Base-by-base conservation (phyloP, 306 rosid species). In the Quercus mongolica region DNA sequence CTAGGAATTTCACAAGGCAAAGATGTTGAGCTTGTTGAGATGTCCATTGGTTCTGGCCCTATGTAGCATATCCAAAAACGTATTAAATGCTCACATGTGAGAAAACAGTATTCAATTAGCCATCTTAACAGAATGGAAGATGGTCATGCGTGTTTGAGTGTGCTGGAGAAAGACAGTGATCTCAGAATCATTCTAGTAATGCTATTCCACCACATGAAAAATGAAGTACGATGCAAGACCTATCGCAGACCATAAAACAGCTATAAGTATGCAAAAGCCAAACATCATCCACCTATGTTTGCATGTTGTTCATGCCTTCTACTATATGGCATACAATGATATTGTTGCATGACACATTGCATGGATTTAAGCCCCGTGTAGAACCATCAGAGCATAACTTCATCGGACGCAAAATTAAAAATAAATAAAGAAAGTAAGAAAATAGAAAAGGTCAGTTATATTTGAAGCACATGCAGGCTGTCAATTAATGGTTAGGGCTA, bases 31-130 rank as follows among this genome's bases (percentile, higher is more conserved):
- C 74, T 85, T 69, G 82, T 85, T 15, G 91, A 83, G 20, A 87
- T 84, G 64, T 91, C 92, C 94, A 91, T 91, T 33, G 94, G 92
- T 70, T 88, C 92, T 51, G 88, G 76, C 76, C 92, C 94, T 90
- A 64, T 25, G 79, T 56, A 31, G 82, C 75, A 83, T 6, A 71
- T 17, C 6, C 56, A 64, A 9, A 35, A 69, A 73, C n/a, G 41
- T 56, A 19, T 57, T 5, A 31, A n/a, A 52, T 41, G 5, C 28
- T 49, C 18, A 33, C 19, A 61, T 9, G 17, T 49, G 12, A 19
- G 41, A 73, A n/a, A 65, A 26, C 10, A 67, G 30, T 15, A 76
- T 19, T 7, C 64, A 65, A 4, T 64, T 30, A 14, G 70, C 4
- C 30, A 64, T 31, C n/a, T 20, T 41, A 25, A 56, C 44, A 58